Conservation (phyloP, 208 protist species). For the Trypanosomatidae sp. region DNA sequence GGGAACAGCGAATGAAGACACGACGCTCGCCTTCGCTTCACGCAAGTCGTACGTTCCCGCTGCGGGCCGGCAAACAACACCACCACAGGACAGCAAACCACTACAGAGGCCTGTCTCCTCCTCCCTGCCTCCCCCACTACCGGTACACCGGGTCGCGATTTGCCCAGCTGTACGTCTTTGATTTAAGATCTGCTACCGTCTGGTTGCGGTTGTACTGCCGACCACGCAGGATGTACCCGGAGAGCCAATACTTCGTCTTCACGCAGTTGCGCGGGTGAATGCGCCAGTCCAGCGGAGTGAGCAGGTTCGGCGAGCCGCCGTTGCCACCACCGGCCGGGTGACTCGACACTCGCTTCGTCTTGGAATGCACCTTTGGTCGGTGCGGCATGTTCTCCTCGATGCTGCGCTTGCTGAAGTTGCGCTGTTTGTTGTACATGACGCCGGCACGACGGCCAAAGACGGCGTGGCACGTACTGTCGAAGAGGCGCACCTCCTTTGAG, state of each 20-base stretch:
- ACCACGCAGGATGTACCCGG: conserved; percentile 89
- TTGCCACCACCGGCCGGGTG: conserved; percentile 91
- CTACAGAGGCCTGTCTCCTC: neutral
- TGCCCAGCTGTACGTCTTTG: conserved; percentile 91
- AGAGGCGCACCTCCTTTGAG: conserved; percentile 92
- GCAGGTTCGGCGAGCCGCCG: conserved; percentile 77
- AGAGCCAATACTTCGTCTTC: conserved; percentile 94
- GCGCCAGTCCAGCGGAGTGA: conserved; percentile 92
- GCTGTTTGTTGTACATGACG: conserved; percentile 89
- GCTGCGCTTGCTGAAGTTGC: conserved; percentile 71
- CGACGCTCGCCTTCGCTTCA: neutral
- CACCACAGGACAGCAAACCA: neutral
- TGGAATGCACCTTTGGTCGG: conserved; percentile 81
- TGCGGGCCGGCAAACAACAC: neutral
- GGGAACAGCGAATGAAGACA: neutral
- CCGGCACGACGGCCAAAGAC: conserved; percentile 88
- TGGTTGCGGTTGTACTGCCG: conserved; percentile 86
- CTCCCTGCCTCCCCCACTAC: conserved; percentile 16
- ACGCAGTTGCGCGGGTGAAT: conserved; percentile 85
- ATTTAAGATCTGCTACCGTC: conserved; percentile 87
- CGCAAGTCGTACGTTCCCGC: neutral
- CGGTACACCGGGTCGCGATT: conserved; percentile 90
- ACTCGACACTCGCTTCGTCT: conserved; percentile 84
- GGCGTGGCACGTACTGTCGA: conserved; percentile 85
- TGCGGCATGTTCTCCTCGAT: conserved; percentile 85